Evolutionary conservation across 2,329 filamentous ascomycete genomes (phyloP), one percentile per base, ranked within the genome.

Genomic region (Aureobasidium lini): DNA sequence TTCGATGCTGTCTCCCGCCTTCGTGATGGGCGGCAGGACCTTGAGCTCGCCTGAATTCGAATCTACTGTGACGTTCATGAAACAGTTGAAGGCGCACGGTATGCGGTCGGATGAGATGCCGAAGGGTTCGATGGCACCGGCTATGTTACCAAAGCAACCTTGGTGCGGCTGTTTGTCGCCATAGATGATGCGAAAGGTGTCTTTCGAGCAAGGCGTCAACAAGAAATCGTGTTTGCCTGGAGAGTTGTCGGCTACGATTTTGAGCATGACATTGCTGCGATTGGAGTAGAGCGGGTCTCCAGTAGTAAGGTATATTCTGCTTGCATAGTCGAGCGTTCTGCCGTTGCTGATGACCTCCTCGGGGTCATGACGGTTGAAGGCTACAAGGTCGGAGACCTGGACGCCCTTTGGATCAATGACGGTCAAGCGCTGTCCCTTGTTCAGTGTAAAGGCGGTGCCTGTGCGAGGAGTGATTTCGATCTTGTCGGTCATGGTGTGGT

Each of bases 21-120:
- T 66, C 0, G 63, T 63, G 23, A 64, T 62, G 10, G 66, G 66
- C n/a, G 66, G 64, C 23, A 64, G 28, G 13, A 68, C 65, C 36
- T 60, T 64, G 40, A 68, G 53, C 37, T 63, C 61, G 10, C 65
- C 66, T 11, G 63, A 66, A 16, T 62, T 39, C 3, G 63, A 62
- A 61, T 66, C 64, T n/a, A 68, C 58, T 23, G 62, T 61, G 13
- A 68, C 66, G 29, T 68, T 66, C 66, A 68, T 68, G 42, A 68
- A 67, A 52, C 65, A 66, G 36, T 67, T 67, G 60, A 68, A 67
- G 2, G 66, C 63, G 36, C 61, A 64, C 23, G 66, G 66, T 11
- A 67, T 64, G 9, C 62, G 57, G 42, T 66, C 65, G 28, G 64
- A 58, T 4, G 53, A 44, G 23, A 67, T 65, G 16, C 65, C 64